phyloP scores from a whole-genome alignment of 1,284 basidiomycete species.

The Heliocybe sulcata region DNA sequence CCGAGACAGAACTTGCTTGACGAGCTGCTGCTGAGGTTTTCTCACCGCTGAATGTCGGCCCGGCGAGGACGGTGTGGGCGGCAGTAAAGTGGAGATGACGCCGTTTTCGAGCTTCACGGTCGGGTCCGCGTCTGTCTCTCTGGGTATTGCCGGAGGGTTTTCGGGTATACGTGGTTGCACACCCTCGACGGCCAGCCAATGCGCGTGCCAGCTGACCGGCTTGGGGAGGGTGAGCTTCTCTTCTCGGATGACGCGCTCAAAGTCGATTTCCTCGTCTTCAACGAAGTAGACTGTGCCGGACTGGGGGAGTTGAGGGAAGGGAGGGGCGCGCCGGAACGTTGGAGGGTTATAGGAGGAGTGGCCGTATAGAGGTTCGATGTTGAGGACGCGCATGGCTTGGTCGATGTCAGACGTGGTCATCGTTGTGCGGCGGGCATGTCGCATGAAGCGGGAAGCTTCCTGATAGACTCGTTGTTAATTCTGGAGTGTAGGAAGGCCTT shows the following conservation, averaged over 20 bases:
- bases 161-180: constrained; percentile 96
- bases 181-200: constrained; percentile 98
- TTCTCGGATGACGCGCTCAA: constrained; percentile 82
- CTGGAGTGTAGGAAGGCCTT: background rate
- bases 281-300: constrained; percentile 82
- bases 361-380: constrained; percentile 89
- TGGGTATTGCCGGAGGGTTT: constrained; percentile 81
- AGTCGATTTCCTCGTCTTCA: constrained; percentile 97
- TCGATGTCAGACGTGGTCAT: constrained; percentile 90
- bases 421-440: constrained; percentile 84
- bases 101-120: constrained; percentile 19
- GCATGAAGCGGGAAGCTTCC: constrained; percentile 97
- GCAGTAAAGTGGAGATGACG: constrained; percentile 16
- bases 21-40: constrained; percentile 56
- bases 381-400: constrained; percentile 87
- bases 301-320: constrained; percentile 51
- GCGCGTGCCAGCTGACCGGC: constrained; percentile 79
- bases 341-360: constrained; percentile 67
- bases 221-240: constrained; percentile 76
- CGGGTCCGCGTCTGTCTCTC: constrained; percentile 37
- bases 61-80: constrained; percentile 22
- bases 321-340: constrained; percentile 66
- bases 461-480: constrained; percentile 24
- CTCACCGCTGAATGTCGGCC: constrained; percentile 24
- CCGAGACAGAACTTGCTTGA: constrained; percentile 90